Percentiles rank a stretch among this genome's conserved stretches.
These are phyloP conservation scores for Plasmopara muralis DNA, from an alignment of 352 stramenopile species.

Conservation along the genomic window DNA sequence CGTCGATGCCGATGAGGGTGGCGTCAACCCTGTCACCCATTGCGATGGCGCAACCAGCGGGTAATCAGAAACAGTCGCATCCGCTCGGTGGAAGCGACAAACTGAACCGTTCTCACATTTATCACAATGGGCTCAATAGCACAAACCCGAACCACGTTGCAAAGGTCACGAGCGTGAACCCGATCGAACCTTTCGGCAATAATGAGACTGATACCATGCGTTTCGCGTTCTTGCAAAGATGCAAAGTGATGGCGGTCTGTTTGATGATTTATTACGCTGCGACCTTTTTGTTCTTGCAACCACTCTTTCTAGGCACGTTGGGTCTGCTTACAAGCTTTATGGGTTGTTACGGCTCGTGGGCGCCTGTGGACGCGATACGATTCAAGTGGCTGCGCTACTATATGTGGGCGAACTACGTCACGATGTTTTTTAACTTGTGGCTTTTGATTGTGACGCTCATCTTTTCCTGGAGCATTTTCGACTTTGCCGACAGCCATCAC, in stretches of 20 bases:
- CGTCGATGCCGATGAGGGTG: conserved; percentile 17
- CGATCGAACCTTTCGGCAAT: conserved; percentile 15
- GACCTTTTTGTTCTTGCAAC: conserved; percentile 71
- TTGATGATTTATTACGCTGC: conserved; percentile 65
- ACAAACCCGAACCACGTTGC: conserved; percentile 27
- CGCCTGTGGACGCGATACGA: conserved; percentile 49
- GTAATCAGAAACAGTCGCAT: conserved; percentile 32
- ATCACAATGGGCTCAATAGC: conserved; percentile 7
- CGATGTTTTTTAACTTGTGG: conserved; percentile 64
- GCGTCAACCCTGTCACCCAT: conserved; percentile 33
- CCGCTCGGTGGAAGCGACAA: conserved; percentile 34
- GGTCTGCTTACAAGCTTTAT: conserved; percentile 60
- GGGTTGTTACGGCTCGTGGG: conserved; percentile 49
- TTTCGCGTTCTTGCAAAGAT: conserved; percentile 59
- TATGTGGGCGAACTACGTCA: conserved; percentile 66
- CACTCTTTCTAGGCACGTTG: conserved; percentile 51
- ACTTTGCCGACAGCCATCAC: conserved; percentile 12
- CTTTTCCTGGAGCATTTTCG: conserved; percentile 21
- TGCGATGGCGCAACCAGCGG: conserved; percentile 32
- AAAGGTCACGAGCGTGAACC: conserved; percentile 17
- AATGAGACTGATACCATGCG: conserved; percentile 30
- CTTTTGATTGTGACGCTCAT: conserved; percentile 44
- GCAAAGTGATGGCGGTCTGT: conserved; percentile 45
- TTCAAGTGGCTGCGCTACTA: conserved; percentile 68
- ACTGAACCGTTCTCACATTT: conserved; percentile 6